Conservation (phyloP, 2,329 filamentous ascomycete species). For the Colletotrichum orchidophilum region DNA sequence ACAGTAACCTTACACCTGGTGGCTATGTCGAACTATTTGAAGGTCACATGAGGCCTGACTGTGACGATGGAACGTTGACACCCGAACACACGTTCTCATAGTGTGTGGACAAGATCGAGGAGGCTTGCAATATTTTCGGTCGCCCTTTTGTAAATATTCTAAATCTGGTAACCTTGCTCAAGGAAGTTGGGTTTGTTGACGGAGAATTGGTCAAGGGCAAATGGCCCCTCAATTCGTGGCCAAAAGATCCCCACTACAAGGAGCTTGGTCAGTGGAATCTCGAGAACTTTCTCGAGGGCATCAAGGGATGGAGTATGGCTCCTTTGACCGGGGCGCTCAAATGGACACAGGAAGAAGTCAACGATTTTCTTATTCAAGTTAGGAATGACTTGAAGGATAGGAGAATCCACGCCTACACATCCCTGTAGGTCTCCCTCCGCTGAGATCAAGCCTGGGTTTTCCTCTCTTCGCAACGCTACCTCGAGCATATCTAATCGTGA, state of each 20-base stretch:
- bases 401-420: conserved; percentile 43
- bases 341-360: conserved; percentile 42
- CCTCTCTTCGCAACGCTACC: no score
- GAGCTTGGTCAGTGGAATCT: conserved; percentile 44
- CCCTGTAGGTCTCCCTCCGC: conserved; percentile 37
- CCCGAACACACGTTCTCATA: conserved; percentile 39
- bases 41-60: conserved; percentile 46
- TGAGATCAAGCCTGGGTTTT: neutral
- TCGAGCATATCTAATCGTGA: neutral
- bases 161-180: conserved; percentile 46
- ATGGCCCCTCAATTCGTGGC: conserved; percentile 47
- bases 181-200: conserved; percentile 47
- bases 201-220: conserved; percentile 41
- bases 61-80: conserved; percentile 51
- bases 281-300: conserved; percentile 42
- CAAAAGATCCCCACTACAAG: conserved; percentile 45
- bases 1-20: conserved; percentile 47
- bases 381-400: conserved; percentile 40
- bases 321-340: conserved; percentile 41
- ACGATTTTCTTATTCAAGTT: conserved; percentile 42
- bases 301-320: conserved; percentile 41
- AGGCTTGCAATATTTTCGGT: conserved; percentile 46
- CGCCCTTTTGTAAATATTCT: conserved; percentile 45
- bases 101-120: conserved; percentile 41
- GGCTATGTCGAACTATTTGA: conserved; percentile 56